Evolutionary conservation across 371 early-diverging fungal species (phyloP).

Genomic region (Mortierella sp.): DNA sequence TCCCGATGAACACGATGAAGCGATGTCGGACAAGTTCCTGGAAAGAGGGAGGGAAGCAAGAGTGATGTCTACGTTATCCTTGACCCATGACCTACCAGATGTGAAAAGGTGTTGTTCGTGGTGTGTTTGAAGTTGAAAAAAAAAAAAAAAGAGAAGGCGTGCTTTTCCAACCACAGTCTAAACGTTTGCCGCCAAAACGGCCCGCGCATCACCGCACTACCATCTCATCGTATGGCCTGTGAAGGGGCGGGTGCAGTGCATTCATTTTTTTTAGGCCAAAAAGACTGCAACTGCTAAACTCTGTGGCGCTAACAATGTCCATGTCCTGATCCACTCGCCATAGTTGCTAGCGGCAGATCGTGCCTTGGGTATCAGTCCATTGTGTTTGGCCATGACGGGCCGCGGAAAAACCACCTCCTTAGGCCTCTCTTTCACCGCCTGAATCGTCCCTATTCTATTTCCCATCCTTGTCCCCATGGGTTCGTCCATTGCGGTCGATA

Average conservation of each 20-base stretch:
- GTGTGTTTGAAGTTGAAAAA: neutral
- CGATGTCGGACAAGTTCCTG: no score
- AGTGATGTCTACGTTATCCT: no score
- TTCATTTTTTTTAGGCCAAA: neutral
- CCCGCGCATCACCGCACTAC: constrained; percentile 2
- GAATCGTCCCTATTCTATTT: constrained; percentile 2
- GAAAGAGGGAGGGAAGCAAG: no score
- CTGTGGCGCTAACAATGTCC: neutral
- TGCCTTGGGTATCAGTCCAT: constrained; percentile 33
- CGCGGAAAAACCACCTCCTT: constrained; percentile 5
- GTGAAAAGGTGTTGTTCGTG: neutral
- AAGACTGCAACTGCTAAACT: neutral
- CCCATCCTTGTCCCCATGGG: neutral
- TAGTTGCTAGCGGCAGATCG: neutral
- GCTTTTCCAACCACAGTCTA: neutral
- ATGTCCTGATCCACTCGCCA: neutral
- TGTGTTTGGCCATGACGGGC: constrained; percentile 13
- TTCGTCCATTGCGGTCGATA: neutral
- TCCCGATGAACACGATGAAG: no score
- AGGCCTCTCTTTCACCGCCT: constrained; percentile 9
- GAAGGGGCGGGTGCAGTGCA: neutral
- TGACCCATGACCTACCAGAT: no score
- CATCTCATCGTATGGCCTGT: neutral
- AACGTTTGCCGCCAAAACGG: neutral
- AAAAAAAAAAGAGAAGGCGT: constrained; percentile 2